These are phyloP conservation scores for Candida orba DNA, from an alignment of 805 yeast species.

Conservation along the genomic window DNA sequence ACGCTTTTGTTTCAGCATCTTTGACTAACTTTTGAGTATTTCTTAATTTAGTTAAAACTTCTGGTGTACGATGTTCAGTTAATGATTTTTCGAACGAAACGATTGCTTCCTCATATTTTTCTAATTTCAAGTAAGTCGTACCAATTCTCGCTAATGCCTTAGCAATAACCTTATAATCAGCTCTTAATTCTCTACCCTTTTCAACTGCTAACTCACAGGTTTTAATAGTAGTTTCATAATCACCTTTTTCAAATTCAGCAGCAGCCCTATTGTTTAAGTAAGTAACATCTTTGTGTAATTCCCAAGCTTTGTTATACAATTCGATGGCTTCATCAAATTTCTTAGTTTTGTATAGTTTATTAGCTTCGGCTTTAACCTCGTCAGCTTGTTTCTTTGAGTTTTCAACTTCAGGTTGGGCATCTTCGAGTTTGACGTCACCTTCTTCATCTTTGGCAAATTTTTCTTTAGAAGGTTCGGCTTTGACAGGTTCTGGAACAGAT, in stretches of 20 bases:
- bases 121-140: conserved; percentile 67
- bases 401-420: conserved; percentile 14
- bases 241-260: conserved; percentile 95
- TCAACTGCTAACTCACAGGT: conserved; percentile 82
- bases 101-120: conserved; percentile 65
- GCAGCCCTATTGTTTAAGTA: conserved; percentile 96
- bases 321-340: conserved; percentile 91
- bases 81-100: conserved; percentile 80
- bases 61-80: conserved; percentile 97
- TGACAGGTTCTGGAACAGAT: conserved; percentile 18
- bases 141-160: conserved; percentile 93
- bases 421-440: conserved; percentile 26
- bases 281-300: conserved; percentile 73
- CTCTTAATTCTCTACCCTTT: conserved; percentile 81
- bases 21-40: conserved; percentile 81
- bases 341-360: conserved; percentile 75
- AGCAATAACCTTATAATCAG: conserved; percentile 87
- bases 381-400: conserved; percentile 45
- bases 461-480: conserved; percentile 16
- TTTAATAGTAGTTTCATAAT: conserved; percentile 73
- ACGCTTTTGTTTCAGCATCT: conserved; percentile 65
- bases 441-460: conserved; percentile 29
- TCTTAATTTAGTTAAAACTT: conserved; percentile 81
- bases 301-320: conserved; percentile 82
- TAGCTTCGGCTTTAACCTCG: conserved; percentile 76